Base-by-base conservation (phyloP, 495 filamentous ascomycete genomes). In the Penicillium manginii region DNA sequence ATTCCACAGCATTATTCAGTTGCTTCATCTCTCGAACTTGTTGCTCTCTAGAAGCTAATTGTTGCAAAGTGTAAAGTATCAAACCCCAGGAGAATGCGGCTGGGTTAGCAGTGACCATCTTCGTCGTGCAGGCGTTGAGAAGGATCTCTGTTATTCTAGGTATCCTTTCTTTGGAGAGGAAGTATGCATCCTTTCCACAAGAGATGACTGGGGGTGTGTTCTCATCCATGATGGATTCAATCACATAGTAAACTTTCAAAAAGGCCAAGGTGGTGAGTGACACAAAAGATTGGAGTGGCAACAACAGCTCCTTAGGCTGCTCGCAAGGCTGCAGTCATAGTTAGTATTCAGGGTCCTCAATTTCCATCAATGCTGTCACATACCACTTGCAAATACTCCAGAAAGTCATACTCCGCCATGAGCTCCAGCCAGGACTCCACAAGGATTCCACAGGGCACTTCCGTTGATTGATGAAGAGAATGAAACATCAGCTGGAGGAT, bases 61-160 rank as follows among this genome's bases (percentile, higher is more conserved):
- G 74, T 64, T 81, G 79, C 77, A 92, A 83, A 7, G 81, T 81
- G 60, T 91, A 79, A n/a, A 91, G 71, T 18, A 96, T 81, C 49
- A 92, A 70, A 10, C 86, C 83, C 92, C 91, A 97, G 9, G 89
- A 83, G 53, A 92, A 88, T 22, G 87, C 78, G 22, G 87, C 84
- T 11, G 89, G 89, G 50, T 81, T 86, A 2, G 87, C 87, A 18
- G 81, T 81, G 17, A 72, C 80, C n/a, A 73, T 73, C 0, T 70
- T 62, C 12, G 81, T 75, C 6, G 43, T 15, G 4, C 85, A 85
- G 18, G 70, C 65, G 26, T 75, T 71, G 4, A 93, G 68, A 18
- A 84, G 66, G 17, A 86, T 81, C 39, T 82, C 80, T 60, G 89
- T 89, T 14, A 96, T 81, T 50, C 86, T 77, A 18, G 78, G 76